Conservation (phyloP, 768 basidiomycete species). For the Naematelia aurantialba region DNA sequence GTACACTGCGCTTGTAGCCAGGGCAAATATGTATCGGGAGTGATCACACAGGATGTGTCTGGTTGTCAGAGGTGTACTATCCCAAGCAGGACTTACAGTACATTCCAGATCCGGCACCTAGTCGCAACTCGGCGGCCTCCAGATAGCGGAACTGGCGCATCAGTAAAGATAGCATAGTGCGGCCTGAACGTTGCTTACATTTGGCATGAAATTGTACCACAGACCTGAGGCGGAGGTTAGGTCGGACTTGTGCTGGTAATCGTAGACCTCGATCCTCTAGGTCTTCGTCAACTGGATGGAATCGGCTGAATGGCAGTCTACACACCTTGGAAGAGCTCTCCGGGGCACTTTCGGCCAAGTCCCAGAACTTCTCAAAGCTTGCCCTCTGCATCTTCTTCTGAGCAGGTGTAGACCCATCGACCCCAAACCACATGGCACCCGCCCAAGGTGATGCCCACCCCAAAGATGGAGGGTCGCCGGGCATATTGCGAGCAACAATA, state of each 20-base stretch:
- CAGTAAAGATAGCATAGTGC: background rate
- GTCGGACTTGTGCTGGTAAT: background rate
- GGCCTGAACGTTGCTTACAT: background rate
- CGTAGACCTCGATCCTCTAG: background rate
- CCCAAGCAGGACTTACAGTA: background rate
- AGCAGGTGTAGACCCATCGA: background rate
- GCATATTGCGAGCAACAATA: background rate
- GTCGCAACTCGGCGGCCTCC: background rate
- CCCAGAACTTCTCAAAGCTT: background rate
- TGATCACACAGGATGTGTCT: conserved; percentile 3
- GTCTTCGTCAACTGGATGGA: background rate
- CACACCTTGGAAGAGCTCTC: background rate
- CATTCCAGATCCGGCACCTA: background rate
- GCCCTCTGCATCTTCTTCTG: background rate
- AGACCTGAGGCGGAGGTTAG: background rate
- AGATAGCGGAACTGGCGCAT: background rate
- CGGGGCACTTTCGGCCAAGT: background rate
- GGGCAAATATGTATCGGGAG: conserved; percentile 1
- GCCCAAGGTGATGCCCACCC: background rate
- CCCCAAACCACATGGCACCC: background rate
- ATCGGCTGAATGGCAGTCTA: background rate
- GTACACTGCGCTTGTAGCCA: conserved; percentile 1
- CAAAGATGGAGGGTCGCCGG: background rate
- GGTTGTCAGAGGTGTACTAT: background rate
- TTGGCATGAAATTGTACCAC: background rate